A percentile compares a stretch with the other conserved stretches of the same genome.
These are phyloP conservation scores for Cercospora nicotianae DNA, from an alignment of 2,329 filamentous ascomycete genomes.

Conservation along the genomic window DNA sequence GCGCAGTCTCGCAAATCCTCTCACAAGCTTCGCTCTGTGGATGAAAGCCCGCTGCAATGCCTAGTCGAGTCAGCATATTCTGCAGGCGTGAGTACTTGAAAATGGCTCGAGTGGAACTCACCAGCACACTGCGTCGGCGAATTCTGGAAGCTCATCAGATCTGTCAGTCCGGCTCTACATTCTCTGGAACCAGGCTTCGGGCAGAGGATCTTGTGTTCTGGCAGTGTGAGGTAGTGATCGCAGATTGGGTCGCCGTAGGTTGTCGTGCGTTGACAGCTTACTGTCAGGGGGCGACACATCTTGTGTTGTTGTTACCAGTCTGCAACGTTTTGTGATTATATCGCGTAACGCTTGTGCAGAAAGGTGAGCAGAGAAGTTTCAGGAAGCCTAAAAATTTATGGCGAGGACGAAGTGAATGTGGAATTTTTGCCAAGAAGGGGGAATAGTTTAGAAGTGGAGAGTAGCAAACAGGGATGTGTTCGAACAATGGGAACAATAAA, in stretches of 20 bases:
- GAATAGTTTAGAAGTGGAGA: background rate
- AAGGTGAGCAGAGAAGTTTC: background rate
- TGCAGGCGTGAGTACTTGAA: background rate
- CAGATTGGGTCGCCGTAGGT: slow-evolving; percentile 3
- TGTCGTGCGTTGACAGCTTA: slow-evolving; percentile 13
- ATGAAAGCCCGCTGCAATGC: slow-evolving; percentile 7
- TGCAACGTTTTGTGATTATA: background rate
- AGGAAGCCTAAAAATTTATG: background rate
- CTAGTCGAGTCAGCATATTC: background rate
- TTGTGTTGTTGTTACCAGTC: background rate
- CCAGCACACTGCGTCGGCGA: slow-evolving; percentile 21
- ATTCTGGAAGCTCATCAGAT: slow-evolving; percentile 20
- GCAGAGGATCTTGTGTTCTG: slow-evolving; percentile 19
- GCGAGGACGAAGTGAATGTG: background rate
- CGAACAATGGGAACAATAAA: background rate
- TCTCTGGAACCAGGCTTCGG: slow-evolving; percentile 13
- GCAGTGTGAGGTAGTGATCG: slow-evolving; percentile 15
- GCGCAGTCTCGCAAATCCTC: slow-evolving; percentile 1
- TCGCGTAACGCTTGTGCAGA: background rate
- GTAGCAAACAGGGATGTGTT: background rate
- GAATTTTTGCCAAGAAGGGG: background rate
- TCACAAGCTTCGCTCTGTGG: slow-evolving; percentile 1
- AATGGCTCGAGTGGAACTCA: background rate
- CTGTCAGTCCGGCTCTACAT: slow-evolving; percentile 11
- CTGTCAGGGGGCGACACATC: slow-evolving; percentile 21